Base-by-base conservation (phyloP, 75 land plant genomes). In the Adiantum capillusveneris region DNA sequence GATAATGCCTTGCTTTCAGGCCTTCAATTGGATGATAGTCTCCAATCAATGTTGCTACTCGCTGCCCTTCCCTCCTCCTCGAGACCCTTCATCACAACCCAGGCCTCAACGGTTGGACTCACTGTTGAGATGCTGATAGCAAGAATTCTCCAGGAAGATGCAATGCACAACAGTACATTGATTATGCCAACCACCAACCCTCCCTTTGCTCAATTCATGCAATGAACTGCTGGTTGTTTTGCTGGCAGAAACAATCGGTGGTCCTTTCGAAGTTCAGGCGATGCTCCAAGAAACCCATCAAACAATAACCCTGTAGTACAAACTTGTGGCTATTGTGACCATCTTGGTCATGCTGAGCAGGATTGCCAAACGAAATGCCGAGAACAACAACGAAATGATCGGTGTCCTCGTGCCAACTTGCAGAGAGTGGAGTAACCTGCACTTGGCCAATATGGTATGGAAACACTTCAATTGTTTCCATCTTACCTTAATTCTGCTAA, bases 31-130 rank as follows among this genome's bases (percentile, higher is more conserved):
- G 50, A 46, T 46, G 18, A n/a, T 6, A 46, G 14, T 17, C 50
- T 46, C 2, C 50, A 46, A 46, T 2, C 50, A 3, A 46, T 46
- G 50, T 14, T 46, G 18, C 17, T 46, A n/a, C 50, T 46, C 18
- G 50, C 50, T 5, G 50, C 50, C 18, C 22, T 46, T 18, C 50
- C 50, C 17, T 17, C 14, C 2, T 46, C 50, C 18, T 46, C 12
- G 50, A 46, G 50, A 17, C 50, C 22, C 18, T 46, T 46, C 50
- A 46, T 46, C 6, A 46, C 50, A 3, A 46, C 50, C 3, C 50
- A 46, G 22, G 6, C 50, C 18, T 46, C 50, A 6, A 21, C 14
- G 6, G 50, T 21, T 18, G 22, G 22, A 3, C 50, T 46, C 17
- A 46, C 50, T 2, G 13, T 46, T 21, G 50, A 46, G 22, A 3